Base-by-base conservation (phyloP, 2,329 filamentous ascomycete genomes). In the Trichoderma atroviride region DNA sequence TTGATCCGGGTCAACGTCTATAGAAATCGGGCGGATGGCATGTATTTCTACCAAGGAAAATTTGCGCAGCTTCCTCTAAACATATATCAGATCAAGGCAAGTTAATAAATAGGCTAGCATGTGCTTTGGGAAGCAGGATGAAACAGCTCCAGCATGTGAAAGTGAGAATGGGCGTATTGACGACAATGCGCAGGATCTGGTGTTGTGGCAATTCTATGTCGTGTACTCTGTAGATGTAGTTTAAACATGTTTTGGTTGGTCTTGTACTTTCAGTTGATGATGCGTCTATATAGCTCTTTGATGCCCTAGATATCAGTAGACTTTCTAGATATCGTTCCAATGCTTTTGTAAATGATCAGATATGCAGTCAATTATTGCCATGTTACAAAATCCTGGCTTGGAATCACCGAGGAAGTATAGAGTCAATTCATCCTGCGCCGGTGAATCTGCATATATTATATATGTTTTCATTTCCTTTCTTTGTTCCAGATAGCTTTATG, bases 1-100 rank as follows among this genome's bases (percentile, higher is more conserved):
- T 29, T n/a, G 1, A 19, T 6, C 19, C 11, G 33, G 6, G 9
- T 22, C 22, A 43, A 19, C 3, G 27, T 14, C 27, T 66, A 35
- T 22, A 22, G 52, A 57, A 37, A n/a, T 13, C 37, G 37, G 37
- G 62, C 61, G 33, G 31, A 10, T 14, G 29, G 33, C 24, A 35
- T n/a, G 43, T 47, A 65, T 47, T 33, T 11, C n/a, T 6, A 33
- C 57, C 52, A 6, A 58, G 37, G 37, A 53, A 33, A 1, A 24
- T 37, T 37, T 37, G 60, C 59, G 59, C 31, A 35, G 59, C 35
- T 43, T 66, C 40, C 31, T 58, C 35, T 56, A 19, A 58, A 19
- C 52, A 47, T 50, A 58, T 35, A 2, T 9, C 31, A 29, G 29
- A 19, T 11, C 29, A 33, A n/a, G 2, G 10, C 4, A 16, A n/a